These are phyloP conservation scores for Kodamaea anthophila DNA, from an alignment of 1,139 yeast species.

Conservation along the genomic window DNA sequence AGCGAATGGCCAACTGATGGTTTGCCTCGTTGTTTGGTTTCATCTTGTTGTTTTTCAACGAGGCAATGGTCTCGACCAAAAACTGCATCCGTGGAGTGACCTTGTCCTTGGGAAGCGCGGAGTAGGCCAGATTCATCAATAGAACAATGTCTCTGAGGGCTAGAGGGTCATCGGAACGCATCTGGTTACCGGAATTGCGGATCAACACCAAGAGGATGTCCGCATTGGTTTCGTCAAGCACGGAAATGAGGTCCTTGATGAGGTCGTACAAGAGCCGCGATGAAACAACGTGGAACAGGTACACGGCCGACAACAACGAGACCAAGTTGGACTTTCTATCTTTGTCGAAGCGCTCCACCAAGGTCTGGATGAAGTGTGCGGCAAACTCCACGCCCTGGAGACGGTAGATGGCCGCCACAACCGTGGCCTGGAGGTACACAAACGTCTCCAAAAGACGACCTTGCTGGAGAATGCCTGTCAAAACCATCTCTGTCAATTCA, in stretches of 20 bases:
- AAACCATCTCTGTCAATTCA: constrained; percentile 52
- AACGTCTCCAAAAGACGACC: constrained; percentile 68
- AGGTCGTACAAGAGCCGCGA: constrained; percentile 74
- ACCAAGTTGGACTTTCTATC: constrained; percentile 47
- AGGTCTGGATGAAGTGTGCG: constrained; percentile 73
- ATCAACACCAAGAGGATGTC: constrained; percentile 70
- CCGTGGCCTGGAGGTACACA: constrained; percentile 72
- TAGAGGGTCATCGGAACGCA: constrained; percentile 84
- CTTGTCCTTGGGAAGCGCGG: constrained; percentile 16
- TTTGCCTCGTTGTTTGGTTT: constrained; percentile 45
- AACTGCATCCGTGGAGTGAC: constrained; percentile 69
- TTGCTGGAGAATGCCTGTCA: constrained; percentile 64
- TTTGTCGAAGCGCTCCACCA: constrained; percentile 60
- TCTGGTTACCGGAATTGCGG: constrained; percentile 72
- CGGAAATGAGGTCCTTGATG: constrained; percentile 48
- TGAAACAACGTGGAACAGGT: constrained; percentile 69
- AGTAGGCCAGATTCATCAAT: constrained; percentile 38
- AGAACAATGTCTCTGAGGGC: constrained; percentile 76
- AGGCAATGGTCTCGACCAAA: constrained; percentile 76
- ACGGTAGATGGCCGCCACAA: constrained; percentile 69
- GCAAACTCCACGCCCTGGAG: constrained; percentile 87
- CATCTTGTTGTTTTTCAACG: constrained; percentile 79
- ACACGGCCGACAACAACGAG: constrained; percentile 71
- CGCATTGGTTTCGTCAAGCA: constrained; percentile 65
- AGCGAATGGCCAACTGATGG: constrained; percentile 46